These are phyloP conservation scores for Geotrichum citri-aurantii DNA, from an alignment of 1,139 yeast species.

Conservation along the genomic window DNA sequence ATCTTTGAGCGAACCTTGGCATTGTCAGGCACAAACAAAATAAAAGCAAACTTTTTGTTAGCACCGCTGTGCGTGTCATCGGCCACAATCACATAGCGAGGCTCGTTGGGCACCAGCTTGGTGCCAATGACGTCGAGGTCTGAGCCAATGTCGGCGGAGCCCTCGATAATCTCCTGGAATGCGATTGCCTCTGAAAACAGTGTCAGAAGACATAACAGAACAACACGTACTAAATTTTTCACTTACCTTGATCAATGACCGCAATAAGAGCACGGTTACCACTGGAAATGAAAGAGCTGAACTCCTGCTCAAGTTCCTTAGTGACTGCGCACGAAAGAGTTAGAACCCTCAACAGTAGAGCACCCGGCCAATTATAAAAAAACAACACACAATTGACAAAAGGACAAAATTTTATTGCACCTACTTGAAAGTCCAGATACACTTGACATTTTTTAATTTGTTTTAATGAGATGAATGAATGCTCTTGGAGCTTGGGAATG, in stretches of 20 bases:
- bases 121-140: constrained; percentile 40
- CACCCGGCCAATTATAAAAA: background rate
- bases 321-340: constrained; percentile 4
- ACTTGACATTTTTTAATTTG: constrained; percentile 2
- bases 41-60: constrained; percentile 39
- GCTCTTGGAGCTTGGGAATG: background rate
- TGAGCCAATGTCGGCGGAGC: constrained; percentile 32
- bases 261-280: constrained; percentile 28
- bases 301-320: constrained; percentile 10
- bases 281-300: constrained; percentile 1
- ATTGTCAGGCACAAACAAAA: constrained; percentile 80
- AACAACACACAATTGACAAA: background rate
- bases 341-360: background rate
- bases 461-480: background rate
- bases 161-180: constrained; percentile 29
- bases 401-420: constrained; percentile 1
- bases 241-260: constrained; percentile 24
- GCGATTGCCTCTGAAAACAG: constrained; percentile 37
- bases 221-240: too few species aligned
- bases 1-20: constrained; percentile 82
- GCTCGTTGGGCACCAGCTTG: constrained; percentile 45
- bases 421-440: constrained; percentile 6
- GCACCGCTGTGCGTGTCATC: constrained; percentile 27
- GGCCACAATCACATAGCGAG: constrained; percentile 55
- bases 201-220: background rate